Evolutionary conservation across 371 early-diverging fungal genomes (phyloP).

Genomic region (Mucor mucedo): DNA sequence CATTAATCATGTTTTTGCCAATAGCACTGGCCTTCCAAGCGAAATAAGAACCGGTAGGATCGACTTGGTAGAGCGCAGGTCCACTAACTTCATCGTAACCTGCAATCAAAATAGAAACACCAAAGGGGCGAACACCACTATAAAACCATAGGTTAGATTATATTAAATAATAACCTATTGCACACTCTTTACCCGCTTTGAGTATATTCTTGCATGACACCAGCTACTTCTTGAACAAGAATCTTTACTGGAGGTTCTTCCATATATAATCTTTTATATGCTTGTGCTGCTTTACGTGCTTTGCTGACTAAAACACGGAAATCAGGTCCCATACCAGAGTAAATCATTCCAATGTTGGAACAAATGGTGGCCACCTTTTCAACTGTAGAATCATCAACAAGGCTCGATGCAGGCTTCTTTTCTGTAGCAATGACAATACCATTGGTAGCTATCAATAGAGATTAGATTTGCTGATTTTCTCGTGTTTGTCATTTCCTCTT

Average conservation of each 20-base stretch:
- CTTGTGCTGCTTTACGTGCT: conserved; percentile 96
- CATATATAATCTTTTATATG: conserved; percentile 91
- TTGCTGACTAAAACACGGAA: conserved; percentile 93
- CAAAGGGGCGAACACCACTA: conserved; percentile 99
- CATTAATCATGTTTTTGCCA: conserved; percentile 98
- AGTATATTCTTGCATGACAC: conserved; percentile 98
- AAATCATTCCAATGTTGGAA: conserved; percentile 95
- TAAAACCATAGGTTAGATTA: background rate
- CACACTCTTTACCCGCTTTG: conserved; percentile 84
- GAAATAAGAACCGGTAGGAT: conserved; percentile 98
- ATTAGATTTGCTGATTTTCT: no score
- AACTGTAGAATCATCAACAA: conserved; percentile 90
- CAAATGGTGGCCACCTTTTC: conserved; percentile 91
- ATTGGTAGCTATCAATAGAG: conserved; percentile 75
- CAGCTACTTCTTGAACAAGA: conserved; percentile 94
- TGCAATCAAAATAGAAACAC: conserved; percentile 96
- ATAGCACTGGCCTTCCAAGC: conserved; percentile 99
- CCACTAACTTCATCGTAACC: conserved; percentile 92
- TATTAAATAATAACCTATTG: background rate
- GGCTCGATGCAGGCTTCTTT: conserved; percentile 92
- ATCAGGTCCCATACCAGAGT: conserved; percentile 99
- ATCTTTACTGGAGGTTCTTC: conserved; percentile 95
- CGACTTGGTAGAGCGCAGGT: conserved; percentile 96
- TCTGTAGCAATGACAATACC: conserved; percentile 98
- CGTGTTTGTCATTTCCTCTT: conserved; percentile 6